Conservation (phyloP, 768 basidiomycete species). For the Pulveroboletus sp. region DNA sequence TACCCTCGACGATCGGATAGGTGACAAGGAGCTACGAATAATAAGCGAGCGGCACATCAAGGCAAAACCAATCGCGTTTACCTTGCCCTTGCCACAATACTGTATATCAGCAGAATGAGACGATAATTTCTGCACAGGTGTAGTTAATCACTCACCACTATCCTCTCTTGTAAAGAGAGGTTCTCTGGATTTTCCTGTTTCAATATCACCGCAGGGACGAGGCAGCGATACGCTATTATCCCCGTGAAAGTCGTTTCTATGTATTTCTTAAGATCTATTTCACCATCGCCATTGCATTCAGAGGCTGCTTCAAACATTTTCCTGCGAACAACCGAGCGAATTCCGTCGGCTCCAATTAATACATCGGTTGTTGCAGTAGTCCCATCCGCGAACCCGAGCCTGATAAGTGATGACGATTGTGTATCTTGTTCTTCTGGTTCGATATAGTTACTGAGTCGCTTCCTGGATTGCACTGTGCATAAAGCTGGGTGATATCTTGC, state of each 20-base stretch:
- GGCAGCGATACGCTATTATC: slow-evolving; percentile 34
- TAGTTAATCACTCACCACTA: slow-evolving; percentile 16
- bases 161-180: slow-evolving; percentile 11
- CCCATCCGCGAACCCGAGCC: slow-evolving; percentile 14
- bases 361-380: slow-evolving; percentile 33
- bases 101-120: slow-evolving; percentile 8
- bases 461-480: slow-evolving; percentile 15
- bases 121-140: neutral
- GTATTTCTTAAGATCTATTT: slow-evolving; percentile 8
- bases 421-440: slow-evolving; percentile 14
- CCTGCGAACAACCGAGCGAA: slow-evolving; percentile 28
- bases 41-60: neutral
- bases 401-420: slow-evolving; percentile 20
- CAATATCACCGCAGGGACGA: slow-evolving; percentile 33
- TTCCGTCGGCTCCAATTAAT: slow-evolving; percentile 44
- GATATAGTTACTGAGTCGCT: slow-evolving; percentile 17
- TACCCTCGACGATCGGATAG: slow-evolving; percentile 37
- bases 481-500: slow-evolving; percentile 17
- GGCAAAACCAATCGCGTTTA: neutral
- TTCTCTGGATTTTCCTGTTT: slow-evolving; percentile 21
- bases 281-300: neutral
- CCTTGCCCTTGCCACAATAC: slow-evolving; percentile 13
- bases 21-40: slow-evolving; percentile 33
- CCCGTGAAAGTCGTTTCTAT: slow-evolving; percentile 39
- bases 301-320: slow-evolving; percentile 17